phyloP scores from a whole-genome alignment of 2,329 filamentous ascomycete genomes.

The Penicillium sclerotigenum region DNA sequence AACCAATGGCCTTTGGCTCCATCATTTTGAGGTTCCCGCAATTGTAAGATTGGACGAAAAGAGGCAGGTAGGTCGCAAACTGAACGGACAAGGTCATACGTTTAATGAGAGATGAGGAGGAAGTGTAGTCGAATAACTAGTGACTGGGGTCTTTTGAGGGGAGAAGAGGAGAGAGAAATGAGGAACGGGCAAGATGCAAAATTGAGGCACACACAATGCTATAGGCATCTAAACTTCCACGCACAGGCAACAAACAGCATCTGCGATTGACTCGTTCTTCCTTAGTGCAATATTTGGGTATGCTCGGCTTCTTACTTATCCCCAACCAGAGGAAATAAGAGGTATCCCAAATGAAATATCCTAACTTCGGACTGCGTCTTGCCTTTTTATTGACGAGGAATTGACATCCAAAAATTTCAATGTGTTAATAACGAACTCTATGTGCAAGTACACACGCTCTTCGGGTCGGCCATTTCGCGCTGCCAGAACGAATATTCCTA shows the following conservation, averaged over 20 bases:
- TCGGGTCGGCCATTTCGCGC: no score
- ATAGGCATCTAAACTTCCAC: neutral
- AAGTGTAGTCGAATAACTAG: neutral
- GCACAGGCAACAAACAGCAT: neutral
- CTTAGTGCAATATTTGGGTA: no score
- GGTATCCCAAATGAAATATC: no score
- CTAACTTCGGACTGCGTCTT: no score
- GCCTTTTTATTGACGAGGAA: no score
- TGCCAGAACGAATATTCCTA: no score
- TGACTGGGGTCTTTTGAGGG: no score
- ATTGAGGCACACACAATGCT: neutral
- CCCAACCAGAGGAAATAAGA: no score
- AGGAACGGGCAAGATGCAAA: neutral
- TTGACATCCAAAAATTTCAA: no score
- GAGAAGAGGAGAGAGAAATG: neutral
- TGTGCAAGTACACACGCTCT: no score
- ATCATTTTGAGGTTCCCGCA: neutral
- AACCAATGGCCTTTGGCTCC: constrained; percentile 7
- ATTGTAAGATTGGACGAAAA: neutral
- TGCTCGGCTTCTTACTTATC: no score
- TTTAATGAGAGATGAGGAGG: neutral
- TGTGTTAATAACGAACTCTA: no score
- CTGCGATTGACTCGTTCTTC: neutral
- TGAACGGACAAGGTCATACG: neutral
- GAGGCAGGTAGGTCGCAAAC: neutral